Base-by-base conservation (phyloP, 106 monocot species). In the Dendrobium huoshanense region DNA sequence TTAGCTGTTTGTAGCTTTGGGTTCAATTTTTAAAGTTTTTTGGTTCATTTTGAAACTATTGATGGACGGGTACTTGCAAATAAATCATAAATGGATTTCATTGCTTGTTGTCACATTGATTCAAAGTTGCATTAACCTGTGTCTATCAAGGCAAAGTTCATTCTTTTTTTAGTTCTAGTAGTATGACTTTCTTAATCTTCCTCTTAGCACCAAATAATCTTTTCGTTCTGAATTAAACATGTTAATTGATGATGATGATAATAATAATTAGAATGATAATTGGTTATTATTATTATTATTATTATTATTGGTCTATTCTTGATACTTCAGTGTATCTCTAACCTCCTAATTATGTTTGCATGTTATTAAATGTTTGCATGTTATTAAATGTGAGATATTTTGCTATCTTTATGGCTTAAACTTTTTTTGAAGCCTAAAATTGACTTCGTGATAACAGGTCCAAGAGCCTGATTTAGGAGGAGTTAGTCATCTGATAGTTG, bases 401-500 rank as follows among this genome's bases (percentile, higher is more conserved):
- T 29, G 29, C 10, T 68, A 29, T 31, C 31, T 68, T 37, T 70
- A 70, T 37, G 70, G 11, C 33, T 65, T 2, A 33, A 5, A 33
- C 15, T 29, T 37, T 37, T 70, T 70, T n/a, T 58, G 45, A 70
- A 70, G 70, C 13, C 70, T 70, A 15, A 70, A 70, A 29, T 37
- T 70, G 4, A 70, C 37, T 37, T 37, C 40, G 27, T 24, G 19
- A 77, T 81, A 33, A 82, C 89, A 98, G 97, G 87, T 98, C 65
- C 94, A 98, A 78, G 94, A 98, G 79, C 97, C 97, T 74, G 85
- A 94, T 79, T 83, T 98, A 78, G 73, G 75, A 55, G 94, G 92
- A 55, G 92, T 94, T 44, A 94, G 82, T 79, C 92, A 98, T 88
- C 76, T 98, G 79, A 75, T 98, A 58, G 88, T 98, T 70, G 97